Evolutionary conservation across 2,329 filamentous ascomycete species (phyloP), one percentile per base, ranked within the genome.

Genomic region (Sporothrix dimorphospora): DNA sequence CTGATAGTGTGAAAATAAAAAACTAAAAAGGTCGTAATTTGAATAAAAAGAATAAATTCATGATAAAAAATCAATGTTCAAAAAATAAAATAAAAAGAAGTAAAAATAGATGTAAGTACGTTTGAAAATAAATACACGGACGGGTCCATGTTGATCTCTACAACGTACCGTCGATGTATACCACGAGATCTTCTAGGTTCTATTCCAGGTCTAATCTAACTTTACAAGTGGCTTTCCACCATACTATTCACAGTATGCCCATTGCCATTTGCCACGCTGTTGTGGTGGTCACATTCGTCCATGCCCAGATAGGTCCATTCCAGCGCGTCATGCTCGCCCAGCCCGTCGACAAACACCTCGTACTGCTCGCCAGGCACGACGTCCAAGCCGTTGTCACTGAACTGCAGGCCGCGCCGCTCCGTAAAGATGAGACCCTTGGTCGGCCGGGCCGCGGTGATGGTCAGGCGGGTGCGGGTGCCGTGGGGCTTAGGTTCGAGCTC

Each of bases 341-440:
- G 80, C 0, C 90, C 84, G 0, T 80, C 82, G 72, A 91, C 83
- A 8, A 71, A 79, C 2, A 90, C 85, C 40, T 84, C 79, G 55
- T 61, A 61, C 30, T 19, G 8, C 81, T 92, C 90, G 0, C 88
- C 89, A 0, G 90, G 90, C 47, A 92, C 89, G 40, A 92, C 77
- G 79, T 92, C 90, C 34, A 92, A 82, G 72, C 91, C 78, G 76
- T 92, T 92, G 79, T 92, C 90, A 42, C 85, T 86, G 77, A 91
- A 91, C 63, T 77, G 81, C 24, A 91, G 86, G 0, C 72, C 81
- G 6, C 70, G 69, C 12, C 38, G 53, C n/a, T 86, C 85, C 57
- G 83, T 84, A 79, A 92, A 74, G n/a, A 86, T 87, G 0, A 92
- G 81, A 1, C 90, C 90, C 80, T 92, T 92, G 61, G 92, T 83